Evolutionary conservation across 2,329 filamentous ascomycete species (phyloP).

Genomic region (Curvularia eragrostidis): DNA sequence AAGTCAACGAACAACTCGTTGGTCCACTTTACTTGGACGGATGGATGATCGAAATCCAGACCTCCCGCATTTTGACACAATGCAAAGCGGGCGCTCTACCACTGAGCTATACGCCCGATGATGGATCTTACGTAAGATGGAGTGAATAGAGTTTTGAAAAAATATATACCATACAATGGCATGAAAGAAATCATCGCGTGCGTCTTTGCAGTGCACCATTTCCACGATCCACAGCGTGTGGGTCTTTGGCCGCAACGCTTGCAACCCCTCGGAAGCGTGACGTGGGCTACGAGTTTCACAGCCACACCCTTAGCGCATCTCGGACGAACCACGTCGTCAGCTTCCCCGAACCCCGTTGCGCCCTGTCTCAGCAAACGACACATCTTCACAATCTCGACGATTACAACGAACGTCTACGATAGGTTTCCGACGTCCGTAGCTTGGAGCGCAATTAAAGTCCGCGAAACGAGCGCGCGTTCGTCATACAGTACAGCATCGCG

Average conservation of each 20-base stretch:
- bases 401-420: not conserved
- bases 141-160: not conserved
- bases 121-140: constrained; percentile 7
- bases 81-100: constrained; percentile 52
- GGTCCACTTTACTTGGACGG: constrained; percentile 29
- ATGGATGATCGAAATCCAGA: constrained; percentile 42
- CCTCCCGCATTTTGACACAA: constrained; percentile 37
- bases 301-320: constrained; percentile 30
- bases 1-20: constrained; percentile 3
- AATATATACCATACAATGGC: not conserved
- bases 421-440: not conserved
- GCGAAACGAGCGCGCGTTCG: constrained; percentile 13
- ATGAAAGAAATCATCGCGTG: not conserved
- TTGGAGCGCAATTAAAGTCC: not conserved
- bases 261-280: not conserved
- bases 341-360: constrained; percentile 26
- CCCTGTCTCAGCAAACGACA: constrained; percentile 26
- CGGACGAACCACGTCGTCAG: constrained; percentile 32
- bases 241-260: not conserved
- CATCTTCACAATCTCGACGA: constrained; percentile 8
- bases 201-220: not conserved
- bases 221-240: not conserved
- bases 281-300: constrained; percentile 11
- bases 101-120: constrained; percentile 46
- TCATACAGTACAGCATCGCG: constrained; percentile 19